Base-by-base conservation (phyloP, 2,329 filamentous ascomycete species). In the Phaeosphaeria sp. region DNA sequence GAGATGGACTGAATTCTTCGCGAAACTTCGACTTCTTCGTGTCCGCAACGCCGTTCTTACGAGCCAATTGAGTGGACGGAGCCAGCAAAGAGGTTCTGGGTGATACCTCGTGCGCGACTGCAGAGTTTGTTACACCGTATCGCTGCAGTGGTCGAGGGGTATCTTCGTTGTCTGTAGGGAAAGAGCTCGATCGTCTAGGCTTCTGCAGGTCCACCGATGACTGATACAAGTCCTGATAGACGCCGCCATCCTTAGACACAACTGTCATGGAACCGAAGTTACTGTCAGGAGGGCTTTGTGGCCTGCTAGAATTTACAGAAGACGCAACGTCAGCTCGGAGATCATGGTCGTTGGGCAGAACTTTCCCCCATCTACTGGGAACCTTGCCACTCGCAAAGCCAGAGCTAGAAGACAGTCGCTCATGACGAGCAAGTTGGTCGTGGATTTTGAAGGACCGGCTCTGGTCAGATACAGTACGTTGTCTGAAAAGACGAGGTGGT, bases 221-320 rank as follows among this genome's bases (percentile, higher is more conserved):
- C 21, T 55, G 52, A 21, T 53, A 63, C 17, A 62, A 58, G 3
- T 48, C 22, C 6, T 58, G 54, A 9, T 64, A 50, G 20, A 42
- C 51, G 15, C 58, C 60, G n/a, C 48, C 36, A 2, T 50, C 53
- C 20, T 39, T 50, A 20, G 59, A 58, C 13, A 70, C 43, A 39
- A 68, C 71, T 30, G 63, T 50, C 53, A 67, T 61, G 48, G 68
- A 71, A 10, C 60, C 69, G 54, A 59, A 63, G 52, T 65, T 67
- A 52, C 72, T 76, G 10, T 71, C 72, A 15, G 62, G 68, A n/a
- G 72, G 71, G 50, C 77, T 79, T 10, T 78, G 63, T 39, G 77
- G 71, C 63, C 79, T 62, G 27, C 72, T 73, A 1, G 76, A 78
- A 44, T 80, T 81, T 18, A 79, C 67, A 0, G 79, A 81, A 0